phyloP scores from a whole-genome alignment of 2,329 filamentous ascomycete genomes.

The Penicillium hesseltinei region DNA sequence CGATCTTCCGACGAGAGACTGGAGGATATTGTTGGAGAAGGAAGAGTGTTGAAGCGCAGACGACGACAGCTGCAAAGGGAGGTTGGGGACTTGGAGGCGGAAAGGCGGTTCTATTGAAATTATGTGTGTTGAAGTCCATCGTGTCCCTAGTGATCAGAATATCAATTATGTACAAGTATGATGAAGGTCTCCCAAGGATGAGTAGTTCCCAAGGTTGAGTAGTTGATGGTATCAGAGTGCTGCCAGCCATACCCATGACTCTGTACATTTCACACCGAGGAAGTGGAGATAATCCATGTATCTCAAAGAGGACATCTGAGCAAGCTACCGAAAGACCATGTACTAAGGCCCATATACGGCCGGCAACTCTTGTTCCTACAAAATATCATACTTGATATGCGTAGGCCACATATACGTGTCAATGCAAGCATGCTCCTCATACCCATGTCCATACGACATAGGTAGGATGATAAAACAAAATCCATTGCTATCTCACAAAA shows the following conservation, averaged over 20 bases:
- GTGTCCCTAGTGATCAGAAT: not conserved
- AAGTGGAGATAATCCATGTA: not conserved
- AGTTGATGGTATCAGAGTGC: not conserved
- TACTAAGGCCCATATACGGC: not conserved
- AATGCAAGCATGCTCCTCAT: fast-evolving
- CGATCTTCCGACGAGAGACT: conserved; percentile 50
- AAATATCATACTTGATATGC: not conserved
- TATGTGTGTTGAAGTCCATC: too few species aligned
- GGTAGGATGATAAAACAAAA: too few species aligned
- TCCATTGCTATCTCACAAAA: not conserved
- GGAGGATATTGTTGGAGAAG: conserved; percentile 59
- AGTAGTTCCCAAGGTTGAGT: not conserved
- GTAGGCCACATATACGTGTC: not conserved
- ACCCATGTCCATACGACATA: too few species aligned
- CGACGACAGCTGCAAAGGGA: conserved; percentile 48
- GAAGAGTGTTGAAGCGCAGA: conserved; percentile 40
- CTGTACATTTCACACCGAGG: not conserved
- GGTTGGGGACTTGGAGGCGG: conserved; percentile 46
- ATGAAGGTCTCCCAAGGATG: not conserved
- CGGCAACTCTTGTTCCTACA: not conserved
- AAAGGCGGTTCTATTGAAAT: conserved; percentile 17
- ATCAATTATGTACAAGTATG: not conserved
- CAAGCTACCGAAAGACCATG: not conserved
- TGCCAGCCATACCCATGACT: too few species aligned
- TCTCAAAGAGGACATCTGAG: not conserved